Evolutionary conservation across 1,284 basidiomycete genomes (phyloP).

Genomic region (Leucocoprinus gongylophorus): DNA sequence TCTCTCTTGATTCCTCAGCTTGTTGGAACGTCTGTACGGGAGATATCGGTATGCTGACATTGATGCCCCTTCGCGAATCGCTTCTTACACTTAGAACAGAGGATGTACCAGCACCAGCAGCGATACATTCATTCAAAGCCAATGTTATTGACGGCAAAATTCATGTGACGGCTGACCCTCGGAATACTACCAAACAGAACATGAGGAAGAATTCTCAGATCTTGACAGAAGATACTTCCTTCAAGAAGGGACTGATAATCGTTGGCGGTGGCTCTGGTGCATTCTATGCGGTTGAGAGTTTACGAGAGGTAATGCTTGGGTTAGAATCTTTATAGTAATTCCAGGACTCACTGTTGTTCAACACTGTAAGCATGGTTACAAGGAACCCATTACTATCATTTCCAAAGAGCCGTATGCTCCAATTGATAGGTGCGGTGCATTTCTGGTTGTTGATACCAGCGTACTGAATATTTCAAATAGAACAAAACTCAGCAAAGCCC

Average conservation of each 20-base stretch:
- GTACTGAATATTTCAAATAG: slow-evolving; percentile 29
- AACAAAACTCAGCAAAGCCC: slow-evolving; percentile 86
- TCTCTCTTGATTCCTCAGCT: slow-evolving; percentile 38
- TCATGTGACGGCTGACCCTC: slow-evolving; percentile 69
- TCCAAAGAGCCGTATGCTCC: slow-evolving; percentile 78
- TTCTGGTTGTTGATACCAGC: background rate
- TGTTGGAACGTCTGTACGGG: slow-evolving; percentile 84
- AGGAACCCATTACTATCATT: slow-evolving; percentile 72
- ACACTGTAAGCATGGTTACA: slow-evolving; percentile 61
- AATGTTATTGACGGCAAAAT: slow-evolving; percentile 71
- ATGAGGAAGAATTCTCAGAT: slow-evolving; percentile 54
- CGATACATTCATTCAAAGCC: slow-evolving; percentile 78
- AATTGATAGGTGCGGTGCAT: slow-evolving; percentile 63
- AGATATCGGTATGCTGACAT: slow-evolving; percentile 51
- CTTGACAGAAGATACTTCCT: slow-evolving; percentile 34
- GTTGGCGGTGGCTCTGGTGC: slow-evolving; percentile 84
- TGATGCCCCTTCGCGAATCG: background rate
- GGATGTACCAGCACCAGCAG: slow-evolving; percentile 84
- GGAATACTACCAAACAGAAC: slow-evolving; percentile 64
- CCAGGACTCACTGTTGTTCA: slow-evolving; percentile 3
- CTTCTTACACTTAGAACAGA: slow-evolving; percentile 40
- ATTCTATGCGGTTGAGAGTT: slow-evolving; percentile 75
- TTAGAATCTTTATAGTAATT: slow-evolving; percentile 8
- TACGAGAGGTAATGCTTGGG: slow-evolving; percentile 61
- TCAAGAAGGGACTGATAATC: slow-evolving; percentile 69